Conservation (phyloP, 768 basidiomycete genomes). For the Boletus pseudopeckii region DNA sequence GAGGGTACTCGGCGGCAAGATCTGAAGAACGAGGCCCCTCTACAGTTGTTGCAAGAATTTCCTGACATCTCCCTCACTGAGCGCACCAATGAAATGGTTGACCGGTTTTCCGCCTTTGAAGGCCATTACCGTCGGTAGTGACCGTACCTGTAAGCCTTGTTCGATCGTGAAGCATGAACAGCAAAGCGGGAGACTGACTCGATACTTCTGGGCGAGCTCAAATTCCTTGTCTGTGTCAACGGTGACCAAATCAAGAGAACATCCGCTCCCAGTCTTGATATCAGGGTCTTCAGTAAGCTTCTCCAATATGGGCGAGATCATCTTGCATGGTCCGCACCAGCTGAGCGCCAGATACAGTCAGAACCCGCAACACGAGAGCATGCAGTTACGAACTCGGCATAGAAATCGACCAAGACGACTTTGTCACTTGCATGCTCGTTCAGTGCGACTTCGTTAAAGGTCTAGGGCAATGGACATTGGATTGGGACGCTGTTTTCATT, state of each 20-base stretch:
- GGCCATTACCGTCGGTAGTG: conserved; percentile 78
- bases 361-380: background rate
- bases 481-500: background rate
- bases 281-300: conserved; percentile 47
- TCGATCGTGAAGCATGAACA: background rate
- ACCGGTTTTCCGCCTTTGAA: conserved; percentile 62
- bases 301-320: conserved; percentile 67
- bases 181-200: conserved; percentile 30
- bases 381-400: conserved; percentile 62
- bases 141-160: conserved; percentile 48
- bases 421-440: conserved; percentile 39
- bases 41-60: conserved; percentile 44
- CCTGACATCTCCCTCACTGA: conserved; percentile 41
- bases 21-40: background rate
- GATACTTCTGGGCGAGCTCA: conserved; percentile 48
- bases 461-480: conserved; percentile 25
- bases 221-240: conserved; percentile 57
- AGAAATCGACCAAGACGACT: conserved; percentile 72
- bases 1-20: background rate
- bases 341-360: conserved; percentile 34
- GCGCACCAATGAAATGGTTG: conserved; percentile 61
- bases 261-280: conserved; percentile 49
- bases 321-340: conserved; percentile 78
- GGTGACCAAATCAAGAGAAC: conserved; percentile 68
- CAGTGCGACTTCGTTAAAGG: conserved; percentile 33